Evolutionary conservation across 208 protist species (phyloP), one percentile per base, ranked within the genome.

Genomic region (Leishmania arabica): DNA sequence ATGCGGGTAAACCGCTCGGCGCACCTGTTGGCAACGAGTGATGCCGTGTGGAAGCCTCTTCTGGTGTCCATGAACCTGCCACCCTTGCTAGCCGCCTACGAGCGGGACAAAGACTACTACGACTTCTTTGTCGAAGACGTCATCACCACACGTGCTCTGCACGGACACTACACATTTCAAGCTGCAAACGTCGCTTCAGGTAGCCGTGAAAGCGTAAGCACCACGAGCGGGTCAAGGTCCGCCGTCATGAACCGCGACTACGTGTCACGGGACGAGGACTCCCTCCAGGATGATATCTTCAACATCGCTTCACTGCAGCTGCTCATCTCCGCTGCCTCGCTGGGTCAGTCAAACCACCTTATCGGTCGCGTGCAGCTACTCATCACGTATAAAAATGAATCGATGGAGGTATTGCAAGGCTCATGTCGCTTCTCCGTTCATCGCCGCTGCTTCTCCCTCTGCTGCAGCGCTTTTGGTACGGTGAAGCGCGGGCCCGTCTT

Each of bases 161-260:
- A 93, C 74, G 91, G 93, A 13, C 85, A 93, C 72, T 97, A 97
- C 79, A 88, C 77, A 37, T 95, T 92, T 80, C 79, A 83, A 54
- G 76, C 71, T 49, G 76, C 75, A 37, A 87, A 72, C 75, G 78
- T 69, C 56, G 51, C 7, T 21, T 45, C 82, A 9, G 56, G 49
- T 34, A 88, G 69, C 77, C 53, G 60, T 37, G 77, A 74, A 49
- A 78, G 54, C 31, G 65, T 66, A 6, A 84, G 71, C 77, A 72
- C 82, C 37, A 75, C 51, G 1, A 85, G 66, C 78, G 77, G 80
- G 2, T 53, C 69, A 3, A 68, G 76, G 73, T 31, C 54, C 17
- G 40, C 51, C 54, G 31, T 19, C 53, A 13, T 40, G 49, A 68
- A 71, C 64, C 51, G 31, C 49, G 34, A 53, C 78, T 54, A 19